Evolutionary conservation across 2,329 filamentous ascomycete genomes (phyloP).

Genomic region (Penicillium sp.): DNA sequence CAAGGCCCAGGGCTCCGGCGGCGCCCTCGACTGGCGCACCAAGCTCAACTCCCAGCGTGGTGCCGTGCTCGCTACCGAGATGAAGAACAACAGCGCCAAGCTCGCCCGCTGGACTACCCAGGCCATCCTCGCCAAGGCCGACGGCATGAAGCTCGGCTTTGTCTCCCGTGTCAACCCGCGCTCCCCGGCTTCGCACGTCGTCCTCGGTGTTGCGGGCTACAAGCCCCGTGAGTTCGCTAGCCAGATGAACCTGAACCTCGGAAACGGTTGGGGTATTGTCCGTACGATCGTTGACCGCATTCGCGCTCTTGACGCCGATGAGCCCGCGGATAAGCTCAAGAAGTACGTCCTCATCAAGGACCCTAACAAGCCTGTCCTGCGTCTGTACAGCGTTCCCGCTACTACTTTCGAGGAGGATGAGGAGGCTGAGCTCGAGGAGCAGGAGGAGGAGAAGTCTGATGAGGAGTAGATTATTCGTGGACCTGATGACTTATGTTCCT

Average conservation of each 20-base stretch:
- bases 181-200: conserved; percentile 86
- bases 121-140: conserved; percentile 93
- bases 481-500: conserved; percentile 14
- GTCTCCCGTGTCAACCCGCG: conserved; percentile 92
- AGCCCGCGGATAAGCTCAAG: conserved; percentile 42
- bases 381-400: conserved; percentile 84
- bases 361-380: conserved; percentile 92
- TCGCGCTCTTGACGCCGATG: conserved; percentile 40
- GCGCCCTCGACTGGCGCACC: conserved; percentile 92
- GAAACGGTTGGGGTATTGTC: conserved; percentile 98
- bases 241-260: conserved; percentile 96
- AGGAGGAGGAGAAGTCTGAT: conserved; percentile 53
- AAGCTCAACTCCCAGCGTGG: conserved; percentile 93
- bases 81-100: conserved; percentile 99
- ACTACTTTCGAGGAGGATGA: conserved; percentile 88
- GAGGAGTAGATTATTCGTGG: conserved; percentile 36
- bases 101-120: conserved; percentile 96
- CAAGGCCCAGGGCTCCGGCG: conserved; percentile 92
- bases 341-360: conserved; percentile 66
- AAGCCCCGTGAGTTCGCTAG: conserved; percentile 94
- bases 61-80: conserved; percentile 96
- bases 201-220: conserved; percentile 93
- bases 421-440: conserved; percentile 55
- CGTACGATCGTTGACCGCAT: conserved; percentile 91
- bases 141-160: conserved; percentile 98